phyloP scores from a whole-genome alignment of 176 grass and related monocot species.

The Avena insularis region DNA sequence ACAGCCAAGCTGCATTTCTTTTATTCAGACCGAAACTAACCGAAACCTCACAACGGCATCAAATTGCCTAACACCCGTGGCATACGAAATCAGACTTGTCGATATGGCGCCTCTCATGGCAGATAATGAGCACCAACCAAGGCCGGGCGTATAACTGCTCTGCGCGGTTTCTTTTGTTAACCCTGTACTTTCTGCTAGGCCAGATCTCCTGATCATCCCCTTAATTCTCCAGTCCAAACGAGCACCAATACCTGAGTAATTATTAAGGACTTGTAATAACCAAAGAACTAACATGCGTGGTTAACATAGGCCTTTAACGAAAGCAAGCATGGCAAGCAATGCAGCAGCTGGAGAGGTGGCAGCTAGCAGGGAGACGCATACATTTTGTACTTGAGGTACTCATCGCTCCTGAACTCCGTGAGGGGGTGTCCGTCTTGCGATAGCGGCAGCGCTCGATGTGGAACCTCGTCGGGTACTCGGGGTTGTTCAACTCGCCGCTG shows the following conservation, averaged over 20 bases:
- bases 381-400: slow-evolving; percentile 80
- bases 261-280: background rate
- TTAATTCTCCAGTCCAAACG: slow-evolving; percentile 94
- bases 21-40: no score
- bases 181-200: slow-evolving; percentile 81
- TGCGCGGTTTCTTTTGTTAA: slow-evolving; percentile 82
- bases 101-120: slow-evolving; percentile 81
- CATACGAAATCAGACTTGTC: slow-evolving; percentile 82
- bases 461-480: slow-evolving; percentile 82
- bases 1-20: no score
- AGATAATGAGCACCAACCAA: slow-evolving; percentile 73
- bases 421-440: slow-evolving; percentile 68
- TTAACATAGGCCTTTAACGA: background rate
- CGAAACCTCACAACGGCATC: no score
- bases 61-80: slow-evolving; percentile 38
- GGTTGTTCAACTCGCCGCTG: slow-evolving; percentile 66
- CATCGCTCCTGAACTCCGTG: slow-evolving; percentile 68
- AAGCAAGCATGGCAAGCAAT: background rate
- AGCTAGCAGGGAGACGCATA: slow-evolving; percentile 32
- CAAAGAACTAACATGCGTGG: background rate
- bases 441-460: slow-evolving; percentile 83
- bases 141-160: slow-evolving; percentile 75
- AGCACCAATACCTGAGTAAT: slow-evolving; percentile 88
- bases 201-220: slow-evolving; percentile 76
- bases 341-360: background rate